Evolutionary conservation across 106 monocot species (phyloP).

Genomic region (Alisma plantagoaquatica): DNA sequence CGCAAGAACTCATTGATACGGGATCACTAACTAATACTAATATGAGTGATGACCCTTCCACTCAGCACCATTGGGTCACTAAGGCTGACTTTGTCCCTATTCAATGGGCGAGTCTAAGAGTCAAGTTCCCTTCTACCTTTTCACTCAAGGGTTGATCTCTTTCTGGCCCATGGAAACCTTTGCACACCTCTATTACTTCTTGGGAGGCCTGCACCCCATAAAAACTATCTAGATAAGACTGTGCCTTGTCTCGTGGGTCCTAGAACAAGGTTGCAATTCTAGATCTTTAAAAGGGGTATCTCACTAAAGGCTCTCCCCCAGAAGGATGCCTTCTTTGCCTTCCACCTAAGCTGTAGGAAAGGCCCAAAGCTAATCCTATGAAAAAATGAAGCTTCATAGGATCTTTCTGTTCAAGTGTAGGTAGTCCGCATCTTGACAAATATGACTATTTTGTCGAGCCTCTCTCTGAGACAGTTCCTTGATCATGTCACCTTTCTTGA

Average conservation of each 20-base stretch:
- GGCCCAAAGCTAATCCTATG: slow-evolving; percentile 5
- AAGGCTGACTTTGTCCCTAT: neutral
- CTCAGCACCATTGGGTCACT: neutral
- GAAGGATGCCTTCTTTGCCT: slow-evolving; percentile 7
- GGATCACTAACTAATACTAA: too few species aligned
- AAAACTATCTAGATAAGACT: neutral
- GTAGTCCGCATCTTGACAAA: neutral
- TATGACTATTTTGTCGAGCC: neutral
- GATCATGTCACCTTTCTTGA: neutral
- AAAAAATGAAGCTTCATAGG: neutral
- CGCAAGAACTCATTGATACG: too few species aligned
- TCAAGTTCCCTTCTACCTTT: neutral
- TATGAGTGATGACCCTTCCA: neutral
- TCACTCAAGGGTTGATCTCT: neutral
- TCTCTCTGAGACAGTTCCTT: neutral
- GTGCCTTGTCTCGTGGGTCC: slow-evolving; percentile 11
- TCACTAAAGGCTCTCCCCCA: slow-evolving; percentile 1
- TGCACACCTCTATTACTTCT: slow-evolving; percentile 1
- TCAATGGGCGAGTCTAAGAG: neutral
- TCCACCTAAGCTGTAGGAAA: slow-evolving; percentile 8
- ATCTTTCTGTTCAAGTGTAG: neutral
- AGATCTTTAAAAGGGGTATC: slow-evolving; percentile 6
- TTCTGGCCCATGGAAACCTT: slow-evolving; percentile 3
- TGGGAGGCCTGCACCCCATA: slow-evolving; percentile 1
- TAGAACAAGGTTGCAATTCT: slow-evolving; percentile 10